phyloP scores from a whole-genome alignment of 345 rosid species.

The Arabidopsis thaliana region DNA sequence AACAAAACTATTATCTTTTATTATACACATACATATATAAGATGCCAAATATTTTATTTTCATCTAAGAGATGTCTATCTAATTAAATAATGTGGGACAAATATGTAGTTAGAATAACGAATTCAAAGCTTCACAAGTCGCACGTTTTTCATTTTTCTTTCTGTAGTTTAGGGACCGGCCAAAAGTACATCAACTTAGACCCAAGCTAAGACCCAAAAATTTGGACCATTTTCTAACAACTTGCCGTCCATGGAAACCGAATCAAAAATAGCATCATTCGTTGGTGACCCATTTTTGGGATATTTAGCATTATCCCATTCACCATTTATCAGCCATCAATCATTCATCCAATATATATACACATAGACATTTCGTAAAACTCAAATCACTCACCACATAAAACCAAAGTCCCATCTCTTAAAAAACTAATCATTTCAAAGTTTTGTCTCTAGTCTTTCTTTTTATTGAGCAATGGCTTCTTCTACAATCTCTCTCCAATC shows the following conservation, averaged over 20 bases:
- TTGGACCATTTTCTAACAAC: constrained; percentile 3
- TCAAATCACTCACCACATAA: constrained; percentile 15
- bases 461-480: constrained; percentile 25
- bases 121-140: constrained; percentile 18
- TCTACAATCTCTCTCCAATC: constrained; percentile 30
- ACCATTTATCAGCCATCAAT: background rate
- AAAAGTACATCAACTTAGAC: background rate
- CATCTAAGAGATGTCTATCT: too few species aligned
- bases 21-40: too few species aligned
- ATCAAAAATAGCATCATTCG: constrained; percentile 17
- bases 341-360: background rate
- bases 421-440: background rate
- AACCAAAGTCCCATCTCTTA: background rate
- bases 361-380: constrained; percentile 12
- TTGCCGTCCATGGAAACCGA: constrained; percentile 35
- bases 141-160: constrained; percentile 20
- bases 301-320: background rate
- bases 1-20: too few species aligned
- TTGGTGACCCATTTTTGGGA: background rate
- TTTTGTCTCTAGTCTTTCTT: background rate
- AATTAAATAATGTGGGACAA: background rate
- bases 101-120: background rate
- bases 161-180: constrained; percentile 28
- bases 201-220: background rate
- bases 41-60: too few species aligned